Evolutionary conservation across 2,329 filamentous ascomycete genomes (phyloP).

Genomic region (Fusarium sp.): DNA sequence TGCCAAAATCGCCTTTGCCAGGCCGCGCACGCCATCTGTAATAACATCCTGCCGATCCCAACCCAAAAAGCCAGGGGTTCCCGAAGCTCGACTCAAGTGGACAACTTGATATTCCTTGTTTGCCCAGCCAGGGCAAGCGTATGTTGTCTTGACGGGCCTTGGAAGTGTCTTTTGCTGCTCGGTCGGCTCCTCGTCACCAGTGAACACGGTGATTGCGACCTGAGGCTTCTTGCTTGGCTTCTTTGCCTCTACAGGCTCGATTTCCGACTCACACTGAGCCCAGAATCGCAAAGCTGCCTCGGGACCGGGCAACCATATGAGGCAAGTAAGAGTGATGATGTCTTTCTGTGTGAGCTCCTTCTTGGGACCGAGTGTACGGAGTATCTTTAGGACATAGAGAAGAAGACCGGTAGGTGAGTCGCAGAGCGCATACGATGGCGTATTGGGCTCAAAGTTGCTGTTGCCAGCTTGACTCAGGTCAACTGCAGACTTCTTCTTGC

Average conservation of each 20-base stretch:
- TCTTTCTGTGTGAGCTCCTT: slow-evolving; percentile 61
- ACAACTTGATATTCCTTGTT: slow-evolving; percentile 57
- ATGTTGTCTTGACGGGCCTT: slow-evolving; percentile 44
- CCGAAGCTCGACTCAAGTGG: slow-evolving; percentile 53
- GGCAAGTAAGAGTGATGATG: slow-evolving; percentile 68
- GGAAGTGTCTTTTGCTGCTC: slow-evolving; percentile 37
- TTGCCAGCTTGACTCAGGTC: slow-evolving; percentile 48
- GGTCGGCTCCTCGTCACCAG: slow-evolving; percentile 48
- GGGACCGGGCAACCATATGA: slow-evolving; percentile 74
- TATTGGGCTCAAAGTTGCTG: slow-evolving; percentile 61
- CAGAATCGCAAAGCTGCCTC: slow-evolving; percentile 69
- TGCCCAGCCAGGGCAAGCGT: slow-evolving; percentile 63
- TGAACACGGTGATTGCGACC: slow-evolving; percentile 61
- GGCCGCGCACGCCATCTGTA: slow-evolving; percentile 53
- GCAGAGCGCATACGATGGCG: slow-evolving; percentile 68
- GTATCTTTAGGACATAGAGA: slow-evolving; percentile 62
- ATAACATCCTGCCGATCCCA: slow-evolving; percentile 63
- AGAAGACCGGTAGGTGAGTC: slow-evolving; percentile 70
- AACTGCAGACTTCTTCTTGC: slow-evolving; percentile 22
- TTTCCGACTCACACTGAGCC: slow-evolving; percentile 57
- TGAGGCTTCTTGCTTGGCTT: slow-evolving; percentile 49
- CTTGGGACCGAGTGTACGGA: slow-evolving; percentile 56
- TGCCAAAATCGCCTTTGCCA: slow-evolving; percentile 55
- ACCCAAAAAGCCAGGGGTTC: slow-evolving; percentile 57
- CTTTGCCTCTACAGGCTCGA: slow-evolving; percentile 45